Evolutionary conservation across 176 grass and related monocot species (phyloP).

Genomic region (Oryza meyeriana): DNA sequence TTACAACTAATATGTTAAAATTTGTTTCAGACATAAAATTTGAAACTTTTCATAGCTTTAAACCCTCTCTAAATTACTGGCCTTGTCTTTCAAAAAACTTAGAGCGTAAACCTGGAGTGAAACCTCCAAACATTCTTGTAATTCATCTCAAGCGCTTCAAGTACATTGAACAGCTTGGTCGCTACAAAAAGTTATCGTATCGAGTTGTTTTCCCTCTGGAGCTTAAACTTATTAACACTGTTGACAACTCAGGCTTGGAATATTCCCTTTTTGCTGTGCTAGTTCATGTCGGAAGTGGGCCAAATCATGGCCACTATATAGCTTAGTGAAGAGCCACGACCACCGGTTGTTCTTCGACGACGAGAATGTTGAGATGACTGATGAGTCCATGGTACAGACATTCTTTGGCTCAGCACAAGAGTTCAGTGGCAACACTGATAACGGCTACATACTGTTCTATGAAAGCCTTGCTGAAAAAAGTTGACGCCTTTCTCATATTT

Average conservation of each 20-base stretch:
- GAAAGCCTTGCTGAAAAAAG: slow-evolving; percentile 57
- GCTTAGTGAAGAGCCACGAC: slow-evolving; percentile 93
- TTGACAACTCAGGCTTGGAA: slow-evolving; percentile 75
- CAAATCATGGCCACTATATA: slow-evolving; percentile 98
- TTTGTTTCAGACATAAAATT: too few relatives aligned
- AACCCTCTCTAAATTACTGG: too few relatives aligned
- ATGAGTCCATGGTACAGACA: slow-evolving; percentile 75
- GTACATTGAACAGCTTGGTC: slow-evolving; percentile 90
- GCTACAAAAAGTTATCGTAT: slow-evolving; percentile 89
- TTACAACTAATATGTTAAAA: too few relatives aligned
- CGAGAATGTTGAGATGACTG: slow-evolving; percentile 94
- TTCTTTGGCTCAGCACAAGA: slow-evolving; percentile 92
- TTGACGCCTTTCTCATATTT: slow-evolving; percentile 28
- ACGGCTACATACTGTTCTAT: slow-evolving; percentile 95
- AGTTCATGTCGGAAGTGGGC: slow-evolving; percentile 88
- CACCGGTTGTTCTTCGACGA: slow-evolving; percentile 95
- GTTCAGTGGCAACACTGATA: slow-evolving; percentile 88
- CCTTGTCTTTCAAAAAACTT: too few relatives aligned
- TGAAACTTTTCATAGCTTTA: too few relatives aligned
- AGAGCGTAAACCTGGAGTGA: too few relatives aligned
- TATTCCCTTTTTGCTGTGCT: slow-evolving; percentile 94
- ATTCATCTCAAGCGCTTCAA: slow-evolving; percentile 99
- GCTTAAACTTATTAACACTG: slow-evolving; percentile 86
- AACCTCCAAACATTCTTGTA: slow-evolving; percentile 87
- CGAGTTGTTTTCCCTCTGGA: slow-evolving; percentile 93